phyloP scores from a whole-genome alignment of 1,139 yeast species.

The Pichiaceae sp. region DNA sequence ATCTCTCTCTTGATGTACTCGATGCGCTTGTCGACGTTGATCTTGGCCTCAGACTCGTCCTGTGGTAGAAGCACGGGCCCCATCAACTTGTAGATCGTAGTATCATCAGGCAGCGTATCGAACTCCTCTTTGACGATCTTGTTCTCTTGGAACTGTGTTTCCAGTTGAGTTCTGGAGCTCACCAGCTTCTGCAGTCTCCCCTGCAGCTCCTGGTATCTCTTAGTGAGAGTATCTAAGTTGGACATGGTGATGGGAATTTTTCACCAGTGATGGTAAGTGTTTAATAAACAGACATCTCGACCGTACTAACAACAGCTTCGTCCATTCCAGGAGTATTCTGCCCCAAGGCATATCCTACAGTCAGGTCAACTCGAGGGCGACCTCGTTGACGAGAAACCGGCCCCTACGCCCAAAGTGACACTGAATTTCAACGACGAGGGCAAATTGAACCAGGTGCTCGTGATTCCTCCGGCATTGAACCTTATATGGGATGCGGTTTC shows the following conservation, averaged over 20 bases:
- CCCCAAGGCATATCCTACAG: conserved; percentile 17
- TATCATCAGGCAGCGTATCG: conserved; percentile 34
- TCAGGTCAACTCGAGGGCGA: conserved; percentile 9
- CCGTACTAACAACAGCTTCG: conserved; percentile 3
- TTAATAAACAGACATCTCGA: background rate
- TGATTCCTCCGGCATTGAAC: background rate
- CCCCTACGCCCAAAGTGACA: background rate
- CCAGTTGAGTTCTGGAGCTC: conserved; percentile 58
- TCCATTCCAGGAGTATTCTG: conserved; percentile 18
- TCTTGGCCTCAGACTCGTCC: conserved; percentile 69
- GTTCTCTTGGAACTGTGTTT: conserved; percentile 83
- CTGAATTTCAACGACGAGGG: background rate
- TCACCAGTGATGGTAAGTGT: background rate
- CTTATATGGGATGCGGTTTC: background rate
- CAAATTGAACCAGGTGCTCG: background rate
- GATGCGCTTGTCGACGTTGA: conserved; percentile 78
- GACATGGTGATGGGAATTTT: background rate
- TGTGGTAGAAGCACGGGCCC: conserved; percentile 93
- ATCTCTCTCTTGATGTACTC: conserved; percentile 81
- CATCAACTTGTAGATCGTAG: conserved; percentile 78
- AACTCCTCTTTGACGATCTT: conserved; percentile 85
- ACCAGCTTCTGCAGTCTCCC: conserved; percentile 38
- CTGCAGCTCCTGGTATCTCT: conserved; percentile 26
- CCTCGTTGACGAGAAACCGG: conserved; percentile 4
- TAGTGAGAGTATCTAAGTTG: background rate